Evolutionary conservation across 2,329 filamentous ascomycete genomes (phyloP).

Genomic region (Dothideomycetes sp.): DNA sequence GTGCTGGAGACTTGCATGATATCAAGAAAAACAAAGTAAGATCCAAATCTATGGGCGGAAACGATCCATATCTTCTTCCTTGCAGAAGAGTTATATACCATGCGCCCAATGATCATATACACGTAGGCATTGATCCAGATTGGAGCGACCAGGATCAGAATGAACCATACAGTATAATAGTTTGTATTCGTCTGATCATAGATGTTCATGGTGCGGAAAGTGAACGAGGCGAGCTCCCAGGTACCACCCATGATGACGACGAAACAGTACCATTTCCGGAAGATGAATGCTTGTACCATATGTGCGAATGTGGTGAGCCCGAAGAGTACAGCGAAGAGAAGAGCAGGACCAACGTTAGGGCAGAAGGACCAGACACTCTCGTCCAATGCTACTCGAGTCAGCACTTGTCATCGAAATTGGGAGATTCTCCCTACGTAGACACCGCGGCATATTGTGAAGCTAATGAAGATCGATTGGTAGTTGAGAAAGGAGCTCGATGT

Average conservation of each 20-base stretch:
- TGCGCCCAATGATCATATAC: conserved; percentile 20
- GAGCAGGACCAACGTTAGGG: conserved; percentile 8
- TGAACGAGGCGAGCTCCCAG: conserved; percentile 34
- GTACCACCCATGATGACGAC: conserved; percentile 32
- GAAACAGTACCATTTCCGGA: conserved; percentile 30
- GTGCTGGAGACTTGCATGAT: conserved; percentile 19
- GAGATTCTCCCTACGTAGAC: neutral
- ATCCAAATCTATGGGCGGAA: conserved; percentile 10
- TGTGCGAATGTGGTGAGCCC: conserved; percentile 8
- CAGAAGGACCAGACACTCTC: conserved; percentile 7
- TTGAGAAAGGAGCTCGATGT: neutral
- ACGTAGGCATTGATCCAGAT: conserved; percentile 34
- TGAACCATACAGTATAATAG: conserved; percentile 9
- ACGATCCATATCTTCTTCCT: conserved; percentile 7
- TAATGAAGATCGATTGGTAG: neutral
- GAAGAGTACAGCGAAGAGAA: conserved; percentile 3
- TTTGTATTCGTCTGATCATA: conserved; percentile 26
- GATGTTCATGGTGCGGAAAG: conserved; percentile 29
- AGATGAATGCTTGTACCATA: conserved; percentile 10
- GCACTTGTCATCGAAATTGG: neutral
- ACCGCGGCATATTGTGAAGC: neutral
- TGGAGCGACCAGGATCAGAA: conserved; percentile 12
- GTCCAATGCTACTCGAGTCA: neutral
- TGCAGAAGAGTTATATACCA: conserved; percentile 12
- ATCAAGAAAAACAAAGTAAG: conserved; percentile 33